Evolutionary conservation across 2,329 filamentous ascomycete species (phyloP).

Genomic region (Colletotrichum scovillei): DNA sequence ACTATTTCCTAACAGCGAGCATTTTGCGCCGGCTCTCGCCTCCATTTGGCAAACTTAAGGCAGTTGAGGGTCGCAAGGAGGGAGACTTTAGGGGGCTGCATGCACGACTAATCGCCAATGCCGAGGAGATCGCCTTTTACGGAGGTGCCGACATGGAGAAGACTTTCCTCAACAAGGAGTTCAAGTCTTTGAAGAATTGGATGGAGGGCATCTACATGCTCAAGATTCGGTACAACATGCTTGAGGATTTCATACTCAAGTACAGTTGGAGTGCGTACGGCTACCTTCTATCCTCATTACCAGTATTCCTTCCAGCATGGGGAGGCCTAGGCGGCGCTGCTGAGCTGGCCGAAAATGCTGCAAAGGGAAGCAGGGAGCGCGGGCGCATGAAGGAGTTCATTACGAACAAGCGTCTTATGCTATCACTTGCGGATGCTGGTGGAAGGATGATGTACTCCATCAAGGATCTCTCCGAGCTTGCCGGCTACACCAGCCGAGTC

Average conservation of each 20-base stretch:
- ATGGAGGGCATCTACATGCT: constrained; percentile 99
- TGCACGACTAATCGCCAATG: constrained; percentile 92
- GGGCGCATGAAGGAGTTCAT: constrained; percentile 98
- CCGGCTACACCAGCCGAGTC: constrained; percentile 94
- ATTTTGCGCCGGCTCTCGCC: constrained; percentile 89
- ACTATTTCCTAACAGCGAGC: constrained; percentile 94
- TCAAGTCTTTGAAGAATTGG: constrained; percentile 92
- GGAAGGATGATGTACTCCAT: constrained; percentile 99
- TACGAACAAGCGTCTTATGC: constrained; percentile 98
- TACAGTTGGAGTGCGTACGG: constrained; percentile 99
- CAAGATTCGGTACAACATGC: constrained; percentile 98
- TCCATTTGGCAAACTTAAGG: constrained; percentile 96
- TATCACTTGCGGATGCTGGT: constrained; percentile 94
- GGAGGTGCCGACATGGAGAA: constrained; percentile 96
- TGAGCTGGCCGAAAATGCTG: constrained; percentile 68
- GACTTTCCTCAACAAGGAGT: constrained; percentile 89
- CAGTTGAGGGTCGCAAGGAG: constrained; percentile 93
- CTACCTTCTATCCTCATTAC: constrained; percentile 91
- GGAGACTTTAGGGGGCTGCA: constrained; percentile 95
- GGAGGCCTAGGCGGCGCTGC: constrained; percentile 82
- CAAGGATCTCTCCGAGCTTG: constrained; percentile 95
- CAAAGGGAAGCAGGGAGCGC: constrained; percentile 74
- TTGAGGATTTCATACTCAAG: constrained; percentile 97
- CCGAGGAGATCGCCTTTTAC: constrained; percentile 98
- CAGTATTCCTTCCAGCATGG: constrained; percentile 95